phyloP scores from a whole-genome alignment of 352 stramenopile genomes.

The Phytophthora crassamura region DNA sequence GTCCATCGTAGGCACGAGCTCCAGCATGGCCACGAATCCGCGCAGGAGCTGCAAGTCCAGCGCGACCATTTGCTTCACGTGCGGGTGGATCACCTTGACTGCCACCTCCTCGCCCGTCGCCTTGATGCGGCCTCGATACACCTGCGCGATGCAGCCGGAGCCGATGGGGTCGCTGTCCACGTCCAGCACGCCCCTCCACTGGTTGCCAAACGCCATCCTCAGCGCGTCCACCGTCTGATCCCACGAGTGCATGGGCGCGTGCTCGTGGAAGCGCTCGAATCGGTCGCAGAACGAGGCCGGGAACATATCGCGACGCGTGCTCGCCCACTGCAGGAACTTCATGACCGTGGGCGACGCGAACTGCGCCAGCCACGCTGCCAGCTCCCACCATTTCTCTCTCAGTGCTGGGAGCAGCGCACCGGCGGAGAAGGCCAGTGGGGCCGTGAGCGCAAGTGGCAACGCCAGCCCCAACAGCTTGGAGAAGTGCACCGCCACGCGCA shows the following conservation, averaged over 20 bases:
- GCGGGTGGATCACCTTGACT: slow-evolving; percentile 94
- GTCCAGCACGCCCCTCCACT: slow-evolving; percentile 76
- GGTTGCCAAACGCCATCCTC: slow-evolving; percentile 80
- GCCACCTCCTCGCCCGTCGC: slow-evolving; percentile 77
- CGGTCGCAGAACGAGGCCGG: slow-evolving; percentile 90
- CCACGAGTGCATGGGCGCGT: slow-evolving; percentile 88
- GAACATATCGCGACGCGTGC: slow-evolving; percentile 95
- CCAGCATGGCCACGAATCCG: slow-evolving; percentile 65
- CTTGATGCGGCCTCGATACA: slow-evolving; percentile 90
- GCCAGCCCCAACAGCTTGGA: slow-evolving; percentile 63
- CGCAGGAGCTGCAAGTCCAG: slow-evolving; percentile 89
- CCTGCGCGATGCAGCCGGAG: slow-evolving; percentile 95
- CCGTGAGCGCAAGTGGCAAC: slow-evolving; percentile 51
- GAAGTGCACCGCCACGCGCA: slow-evolving; percentile 62
- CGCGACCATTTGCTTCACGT: slow-evolving; percentile 87
- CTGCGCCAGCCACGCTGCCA: slow-evolving; percentile 67
- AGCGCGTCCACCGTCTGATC: slow-evolving; percentile 86
- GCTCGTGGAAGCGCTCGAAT: slow-evolving; percentile 92
- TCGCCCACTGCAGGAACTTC: slow-evolving; percentile 97
- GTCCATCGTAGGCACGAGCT: slow-evolving; percentile 64
- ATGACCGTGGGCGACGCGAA: slow-evolving; percentile 91
- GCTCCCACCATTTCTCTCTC: slow-evolving; percentile 69
- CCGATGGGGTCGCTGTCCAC: slow-evolving; percentile 77
- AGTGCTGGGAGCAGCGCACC: slow-evolving; percentile 28
- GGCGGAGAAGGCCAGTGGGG: slow-evolving; percentile 45